Evolutionary conservation across 1,284 basidiomycete genomes (phyloP).

Genomic region (Rhodotorula sp.): DNA sequence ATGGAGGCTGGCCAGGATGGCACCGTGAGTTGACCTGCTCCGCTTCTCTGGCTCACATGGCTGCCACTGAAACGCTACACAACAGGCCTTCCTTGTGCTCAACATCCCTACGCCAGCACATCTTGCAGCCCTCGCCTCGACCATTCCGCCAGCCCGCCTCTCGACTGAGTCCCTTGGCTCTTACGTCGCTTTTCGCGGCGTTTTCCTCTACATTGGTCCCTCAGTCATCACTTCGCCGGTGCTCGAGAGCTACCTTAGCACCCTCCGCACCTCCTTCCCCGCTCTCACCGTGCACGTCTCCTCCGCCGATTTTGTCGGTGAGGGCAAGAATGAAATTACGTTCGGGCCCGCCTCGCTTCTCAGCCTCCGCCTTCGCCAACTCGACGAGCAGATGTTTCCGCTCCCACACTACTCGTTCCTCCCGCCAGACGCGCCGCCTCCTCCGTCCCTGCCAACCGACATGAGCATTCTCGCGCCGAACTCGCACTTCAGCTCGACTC

Average conservation of each 20-base stretch:
- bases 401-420: conserved; percentile 59
- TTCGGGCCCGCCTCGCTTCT: conserved; percentile 74
- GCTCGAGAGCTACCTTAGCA: conserved; percentile 5
- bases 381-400: conserved; percentile 74
- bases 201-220: conserved; percentile 36
- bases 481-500: conserved; percentile 26
- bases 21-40: conserved; percentile 7
- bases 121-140: conserved; percentile 5
- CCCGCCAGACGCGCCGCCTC: not conserved
- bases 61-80: no score
- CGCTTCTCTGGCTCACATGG: not conserved
- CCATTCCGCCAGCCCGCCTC: not conserved
- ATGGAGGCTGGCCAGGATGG: conserved; percentile 26
- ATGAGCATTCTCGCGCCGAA: conserved; percentile 36
- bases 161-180: not conserved
- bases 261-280: not conserved
- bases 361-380: conserved; percentile 68
- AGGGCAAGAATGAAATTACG: conserved; percentile 63
- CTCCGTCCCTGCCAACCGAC: not conserved
- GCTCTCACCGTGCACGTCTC: conserved; percentile 53
- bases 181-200: conserved; percentile 8
- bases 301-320: conserved; percentile 64
- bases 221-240: conserved; percentile 9
- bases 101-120: conserved; percentile 30
- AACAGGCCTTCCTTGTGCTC: conserved; percentile 37